A percentile compares a stretch with the other conserved stretches of the same genome.
These are phyloP conservation scores for Phytophthora sansomeana DNA, from an alignment of 352 stramenopile genomes.

Conservation along the genomic window DNA sequence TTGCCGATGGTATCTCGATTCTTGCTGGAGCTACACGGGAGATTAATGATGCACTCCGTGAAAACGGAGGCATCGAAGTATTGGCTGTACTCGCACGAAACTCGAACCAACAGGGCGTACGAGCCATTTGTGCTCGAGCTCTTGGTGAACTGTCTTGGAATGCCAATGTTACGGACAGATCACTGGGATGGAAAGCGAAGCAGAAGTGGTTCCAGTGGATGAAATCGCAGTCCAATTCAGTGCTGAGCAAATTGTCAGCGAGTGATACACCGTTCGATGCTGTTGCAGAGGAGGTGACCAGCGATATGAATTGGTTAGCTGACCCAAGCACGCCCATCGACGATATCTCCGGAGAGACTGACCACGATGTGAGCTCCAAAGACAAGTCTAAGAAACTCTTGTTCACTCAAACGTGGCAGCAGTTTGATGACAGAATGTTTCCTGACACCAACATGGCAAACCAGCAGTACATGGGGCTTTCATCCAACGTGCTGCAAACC, in stretches of 20 bases:
- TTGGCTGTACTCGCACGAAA: conserved; percentile 55
- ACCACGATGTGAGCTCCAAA: conserved; percentile 37
- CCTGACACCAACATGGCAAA: conserved; percentile 60
- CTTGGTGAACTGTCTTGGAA: conserved; percentile 77
- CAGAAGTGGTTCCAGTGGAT: conserved; percentile 69
- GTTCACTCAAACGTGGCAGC: conserved; percentile 65
- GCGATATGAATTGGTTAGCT: conserved; percentile 64
- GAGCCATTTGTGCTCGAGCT: conserved; percentile 56
- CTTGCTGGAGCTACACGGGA: conserved; percentile 54
- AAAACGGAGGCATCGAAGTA: conserved; percentile 74
- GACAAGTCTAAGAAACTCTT: conserved; percentile 56
- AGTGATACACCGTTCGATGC: conserved; percentile 55
- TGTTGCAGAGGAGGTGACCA: conserved; percentile 45
- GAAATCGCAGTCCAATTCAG: conserved; percentile 38
- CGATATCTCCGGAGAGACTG: conserved; percentile 49
- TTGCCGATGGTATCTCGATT: conserved; percentile 63
- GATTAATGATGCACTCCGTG: conserved; percentile 61
- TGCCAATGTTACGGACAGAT: conserved; percentile 59
- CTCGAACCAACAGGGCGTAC: conserved; percentile 43
- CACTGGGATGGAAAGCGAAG: conserved; percentile 76
- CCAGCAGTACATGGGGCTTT: conserved; percentile 73
- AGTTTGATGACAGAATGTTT: conserved; percentile 49
- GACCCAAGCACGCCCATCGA: conserved; percentile 46
- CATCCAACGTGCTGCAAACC: conserved; percentile 56
- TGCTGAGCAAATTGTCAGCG: conserved; percentile 44